Evolutionary conservation across 441 rosid genomes (phyloP), one percentile per base, ranked within the genome.

Genomic region (Macaranga tanarius): DNA sequence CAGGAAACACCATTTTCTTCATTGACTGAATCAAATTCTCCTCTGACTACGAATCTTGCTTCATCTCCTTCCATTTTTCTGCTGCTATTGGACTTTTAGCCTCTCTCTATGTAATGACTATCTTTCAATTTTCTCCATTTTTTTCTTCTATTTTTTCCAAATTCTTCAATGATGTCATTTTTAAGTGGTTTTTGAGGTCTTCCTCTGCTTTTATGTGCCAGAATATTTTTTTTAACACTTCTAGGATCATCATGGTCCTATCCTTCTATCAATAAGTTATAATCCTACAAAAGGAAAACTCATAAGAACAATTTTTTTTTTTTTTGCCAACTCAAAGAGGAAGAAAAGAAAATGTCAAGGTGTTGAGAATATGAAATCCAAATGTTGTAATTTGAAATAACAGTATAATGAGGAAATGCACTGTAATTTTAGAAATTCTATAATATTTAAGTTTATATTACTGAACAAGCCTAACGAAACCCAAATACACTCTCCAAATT

Each of bases 261-360:
- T 87, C 67, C 92, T 92, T 86, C 92, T 84, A 77, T 92, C 89
- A 92, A 88, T 90, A 69, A 65, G 73, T 62, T 79, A 82, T 65
- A 54, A 69, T 57, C 65, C 59, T 59, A 64, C 31, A 4, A 51
- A 69, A 20, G 55, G 66, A 65, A 65, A 45, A 52, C 77, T 79
- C 81, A 85, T 60, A 73, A 28, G 70, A 62, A 77, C 51, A 71
- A 71, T 55, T 28, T 79, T 64, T n/a, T n/a, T n/a, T n/a, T n/a
- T n/a, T n/a, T 71, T 90, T 84, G 88, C 65, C 60, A 79, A 67
- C 73, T 68, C 76, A 77, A 26, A 68, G 25, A 73, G 45, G 13
- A 23, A 47, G 47, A 47, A 60, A 31, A 67, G 9, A 11, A 69
- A 66, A 62, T 10, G 26, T 40, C 61, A 74, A 63, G n/a, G 42